Conservation (phyloP, 306 rosid genomes). For the Vicia sativa region DNA sequence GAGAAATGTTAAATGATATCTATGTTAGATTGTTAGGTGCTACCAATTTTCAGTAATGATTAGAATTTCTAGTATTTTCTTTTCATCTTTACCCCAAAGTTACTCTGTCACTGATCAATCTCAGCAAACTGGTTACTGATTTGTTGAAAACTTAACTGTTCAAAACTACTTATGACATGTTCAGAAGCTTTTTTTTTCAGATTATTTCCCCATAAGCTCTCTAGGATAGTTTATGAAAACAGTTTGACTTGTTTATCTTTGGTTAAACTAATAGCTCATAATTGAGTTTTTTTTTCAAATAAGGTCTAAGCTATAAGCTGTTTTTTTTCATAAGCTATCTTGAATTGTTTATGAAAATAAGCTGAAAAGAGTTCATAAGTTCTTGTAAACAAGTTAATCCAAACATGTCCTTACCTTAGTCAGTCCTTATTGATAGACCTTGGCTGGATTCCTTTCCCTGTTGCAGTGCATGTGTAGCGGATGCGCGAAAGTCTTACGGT, state of each 20-base stretch:
- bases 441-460: slow-evolving; percentile 35
- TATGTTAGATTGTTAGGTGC: not conserved
- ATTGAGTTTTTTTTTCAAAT: not conserved
- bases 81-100: not conserved
- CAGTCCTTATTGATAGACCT: slow-evolving; percentile 19
- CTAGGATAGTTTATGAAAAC: not conserved
- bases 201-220: not conserved
- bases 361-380: not conserved
- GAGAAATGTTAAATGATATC: slow-evolving; percentile 1
- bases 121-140: slow-evolving; percentile 4
- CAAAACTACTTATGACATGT: not conserved
- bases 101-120: not conserved
- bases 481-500: slow-evolving; percentile 89
- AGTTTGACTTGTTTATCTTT: not conserved
- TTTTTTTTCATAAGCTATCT: not conserved
- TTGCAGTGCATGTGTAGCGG: slow-evolving; percentile 93
- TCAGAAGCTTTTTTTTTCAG: not conserved
- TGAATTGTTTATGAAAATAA: not conserved
- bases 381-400: not conserved
- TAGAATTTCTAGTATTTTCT: not conserved
- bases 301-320: no score
- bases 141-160: not conserved
- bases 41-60: slow-evolving; percentile 2
- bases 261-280: not conserved
- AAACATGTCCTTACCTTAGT: not conserved